Base-by-base conservation (phyloP, 768 basidiomycete genomes). In the Scleroderma bovista region DNA sequence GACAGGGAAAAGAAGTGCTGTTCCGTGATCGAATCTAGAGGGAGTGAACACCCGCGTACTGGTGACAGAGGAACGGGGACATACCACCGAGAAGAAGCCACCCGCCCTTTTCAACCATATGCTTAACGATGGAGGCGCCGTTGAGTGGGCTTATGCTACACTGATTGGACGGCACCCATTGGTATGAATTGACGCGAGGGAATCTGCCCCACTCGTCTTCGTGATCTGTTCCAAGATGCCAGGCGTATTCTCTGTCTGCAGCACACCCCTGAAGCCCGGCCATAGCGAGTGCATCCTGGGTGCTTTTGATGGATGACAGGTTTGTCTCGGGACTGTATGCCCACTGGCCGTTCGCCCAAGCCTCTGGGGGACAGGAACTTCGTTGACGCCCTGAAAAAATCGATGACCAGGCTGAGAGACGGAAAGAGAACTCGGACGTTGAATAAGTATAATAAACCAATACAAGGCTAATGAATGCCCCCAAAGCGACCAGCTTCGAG, bases 1-100 rank as follows among this genome's bases (percentile, higher is more conserved):
- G 83, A 85, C 1, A 86, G 60, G 6, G 84, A 85, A 63, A 85
- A 86, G 70, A 86, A 86, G 61, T 86, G 83, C 54, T 80, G 81
- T 60, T 87, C 84, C 2, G 80, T 79, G 16, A 85, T 79, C 0
- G 83, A 85, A 58, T 87, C 84, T 81, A 53, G 52, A 45, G 42
- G 13, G 20, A 47, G 38, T 49, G 31, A 33, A 34, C 15, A 3
- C 24, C 26, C 23, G 4, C 26, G 17, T 23, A 7, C 13, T 36
- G 45, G 11, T 34, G 16, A 26, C 24, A 15, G 33, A 15, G 39
- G 7, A 7, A 19, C 3, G n/a, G 39, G 19, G 20, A 40, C 23
- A 29, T 57, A 81, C 81, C 81, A 24, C 84, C 84, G 7, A 86
- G 61, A 7, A 86, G 56, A 15, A 85, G 67, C 84, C 84, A 86